phyloP scores from a whole-genome alignment of 768 basidiomycete genomes.

The Neoboletus magnificus region DNA sequence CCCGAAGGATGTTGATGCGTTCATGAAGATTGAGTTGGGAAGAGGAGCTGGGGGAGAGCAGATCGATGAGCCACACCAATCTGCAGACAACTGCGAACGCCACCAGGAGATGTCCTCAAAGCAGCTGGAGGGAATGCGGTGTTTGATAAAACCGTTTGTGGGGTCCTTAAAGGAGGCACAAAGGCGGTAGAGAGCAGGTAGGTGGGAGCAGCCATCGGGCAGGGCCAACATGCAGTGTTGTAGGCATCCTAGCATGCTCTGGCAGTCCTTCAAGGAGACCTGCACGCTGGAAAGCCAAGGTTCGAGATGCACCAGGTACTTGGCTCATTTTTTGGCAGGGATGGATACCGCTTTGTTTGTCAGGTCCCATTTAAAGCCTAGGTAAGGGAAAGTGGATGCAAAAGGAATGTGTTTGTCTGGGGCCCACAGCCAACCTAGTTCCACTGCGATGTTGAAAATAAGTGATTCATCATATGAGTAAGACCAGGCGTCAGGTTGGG shows the following conservation, averaged over 20 bases:
- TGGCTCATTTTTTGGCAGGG: background rate
- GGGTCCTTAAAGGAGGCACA: background rate
- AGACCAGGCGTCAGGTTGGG: background rate
- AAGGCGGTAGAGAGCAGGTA: background rate
- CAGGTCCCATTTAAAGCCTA: background rate
- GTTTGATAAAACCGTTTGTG: background rate
- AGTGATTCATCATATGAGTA: background rate
- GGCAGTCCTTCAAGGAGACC: background rate
- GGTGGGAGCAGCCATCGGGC: background rate
- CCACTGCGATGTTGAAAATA: background rate
- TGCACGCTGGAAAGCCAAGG: background rate
- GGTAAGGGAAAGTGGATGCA: background rate
- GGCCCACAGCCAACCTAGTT: background rate
- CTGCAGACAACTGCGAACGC: accelerated
- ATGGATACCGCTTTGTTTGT: background rate
- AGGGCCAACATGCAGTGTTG: background rate
- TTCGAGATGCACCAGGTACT: background rate
- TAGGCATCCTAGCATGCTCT: background rate
- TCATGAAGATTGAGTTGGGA: background rate
- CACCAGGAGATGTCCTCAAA: background rate
- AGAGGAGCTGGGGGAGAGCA: background rate
- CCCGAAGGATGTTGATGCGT: background rate
- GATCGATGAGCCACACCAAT: too few relatives aligned
- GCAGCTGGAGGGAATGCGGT: background rate
- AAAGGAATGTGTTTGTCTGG: background rate